Evolutionary conservation across 768 basidiomycete genomes (phyloP).

Genomic region (Leccinum sublutescens): DNA sequence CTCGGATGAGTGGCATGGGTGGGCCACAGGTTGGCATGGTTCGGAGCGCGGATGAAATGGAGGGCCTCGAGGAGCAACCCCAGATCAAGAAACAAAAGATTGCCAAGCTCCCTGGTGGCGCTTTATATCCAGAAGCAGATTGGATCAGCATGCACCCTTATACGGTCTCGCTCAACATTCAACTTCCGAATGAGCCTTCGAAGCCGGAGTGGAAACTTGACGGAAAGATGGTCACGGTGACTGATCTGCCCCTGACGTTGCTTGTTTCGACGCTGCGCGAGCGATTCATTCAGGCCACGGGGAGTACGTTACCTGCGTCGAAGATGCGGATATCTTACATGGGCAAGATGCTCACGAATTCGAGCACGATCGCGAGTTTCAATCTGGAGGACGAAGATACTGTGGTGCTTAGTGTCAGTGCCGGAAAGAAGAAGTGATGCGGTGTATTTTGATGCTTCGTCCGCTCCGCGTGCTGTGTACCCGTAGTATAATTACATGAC

Average conservation of each 20-base stretch:
- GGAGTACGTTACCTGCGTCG: slow-evolving; percentile 76
- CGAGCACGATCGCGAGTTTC: slow-evolving; percentile 77
- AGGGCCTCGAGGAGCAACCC: slow-evolving; percentile 65
- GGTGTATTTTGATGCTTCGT: background rate
- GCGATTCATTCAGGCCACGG: slow-evolving; percentile 76
- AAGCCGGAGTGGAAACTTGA: slow-evolving; percentile 95
- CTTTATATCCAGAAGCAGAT: slow-evolving; percentile 81
- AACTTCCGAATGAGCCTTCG: slow-evolving; percentile 76
- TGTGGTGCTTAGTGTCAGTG: slow-evolving; percentile 73
- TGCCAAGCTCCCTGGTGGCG: slow-evolving; percentile 81
- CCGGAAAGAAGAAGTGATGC: slow-evolving; percentile 66
- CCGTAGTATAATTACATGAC: slow-evolving; percentile 12
- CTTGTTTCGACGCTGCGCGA: slow-evolving; percentile 89
- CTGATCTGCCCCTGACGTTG: slow-evolving; percentile 80
- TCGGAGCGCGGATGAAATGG: slow-evolving; percentile 80
- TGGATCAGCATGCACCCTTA: slow-evolving; percentile 93
- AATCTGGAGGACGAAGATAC: slow-evolving; percentile 92
- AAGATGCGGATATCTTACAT: slow-evolving; percentile 76
- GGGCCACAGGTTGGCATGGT: slow-evolving; percentile 69
- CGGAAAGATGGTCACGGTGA: slow-evolving; percentile 71
- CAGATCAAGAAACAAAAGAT: slow-evolving; percentile 88
- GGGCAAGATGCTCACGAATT: slow-evolving; percentile 86
- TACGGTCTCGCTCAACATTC: slow-evolving; percentile 81
- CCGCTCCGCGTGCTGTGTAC: slow-evolving; percentile 10
- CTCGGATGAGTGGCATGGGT: slow-evolving; percentile 60